Conservation (phyloP, 1,284 basidiomycete genomes). For the Tausonia pullulans region DNA sequence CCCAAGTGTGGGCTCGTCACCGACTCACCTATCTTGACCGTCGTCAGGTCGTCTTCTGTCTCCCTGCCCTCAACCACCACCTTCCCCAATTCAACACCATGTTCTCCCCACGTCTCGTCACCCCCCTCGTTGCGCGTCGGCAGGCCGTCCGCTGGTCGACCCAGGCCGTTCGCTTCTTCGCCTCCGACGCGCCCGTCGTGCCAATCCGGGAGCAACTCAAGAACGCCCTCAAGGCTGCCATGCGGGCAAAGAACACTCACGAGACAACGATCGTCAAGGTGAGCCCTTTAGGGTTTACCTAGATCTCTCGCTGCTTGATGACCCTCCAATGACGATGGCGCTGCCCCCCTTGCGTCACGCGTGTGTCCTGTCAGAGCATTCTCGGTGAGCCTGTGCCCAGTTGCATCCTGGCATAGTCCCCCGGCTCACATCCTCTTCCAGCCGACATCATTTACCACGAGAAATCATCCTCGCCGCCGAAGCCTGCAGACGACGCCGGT, state of each 20-base stretch:
- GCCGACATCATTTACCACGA: slow-evolving; percentile 11
- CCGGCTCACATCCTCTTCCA: neutral
- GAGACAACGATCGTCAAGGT: slow-evolving; percentile 10
- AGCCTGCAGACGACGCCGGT: slow-evolving; percentile 6
- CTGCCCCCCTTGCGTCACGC: too few relatives aligned
- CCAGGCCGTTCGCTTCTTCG: neutral
- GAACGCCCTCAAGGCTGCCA: slow-evolving; percentile 9
- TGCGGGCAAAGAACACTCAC: slow-evolving; percentile 1
- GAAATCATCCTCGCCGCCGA: slow-evolving; percentile 7
- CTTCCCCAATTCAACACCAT: neutral
- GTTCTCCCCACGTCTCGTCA: neutral
- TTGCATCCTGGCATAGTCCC: too few relatives aligned
- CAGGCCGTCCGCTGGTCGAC: too few relatives aligned
- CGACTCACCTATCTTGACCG: neutral
- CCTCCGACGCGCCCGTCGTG: neutral
- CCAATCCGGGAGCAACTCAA: slow-evolving; percentile 11
- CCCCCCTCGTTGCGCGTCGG: neutral
- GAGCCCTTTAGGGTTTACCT: neutral
- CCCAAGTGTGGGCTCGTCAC: neutral
- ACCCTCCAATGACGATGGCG: too few relatives aligned
- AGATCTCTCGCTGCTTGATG: too few relatives aligned
- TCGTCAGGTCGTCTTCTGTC: neutral
- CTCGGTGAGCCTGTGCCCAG: too few relatives aligned
- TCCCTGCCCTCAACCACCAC: neutral
- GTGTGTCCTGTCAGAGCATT: too few relatives aligned